These are phyloP conservation scores for Lichtheimia hyalospora DNA, from an alignment of 371 early-diverging fungal species.

Conservation along the genomic window DNA sequence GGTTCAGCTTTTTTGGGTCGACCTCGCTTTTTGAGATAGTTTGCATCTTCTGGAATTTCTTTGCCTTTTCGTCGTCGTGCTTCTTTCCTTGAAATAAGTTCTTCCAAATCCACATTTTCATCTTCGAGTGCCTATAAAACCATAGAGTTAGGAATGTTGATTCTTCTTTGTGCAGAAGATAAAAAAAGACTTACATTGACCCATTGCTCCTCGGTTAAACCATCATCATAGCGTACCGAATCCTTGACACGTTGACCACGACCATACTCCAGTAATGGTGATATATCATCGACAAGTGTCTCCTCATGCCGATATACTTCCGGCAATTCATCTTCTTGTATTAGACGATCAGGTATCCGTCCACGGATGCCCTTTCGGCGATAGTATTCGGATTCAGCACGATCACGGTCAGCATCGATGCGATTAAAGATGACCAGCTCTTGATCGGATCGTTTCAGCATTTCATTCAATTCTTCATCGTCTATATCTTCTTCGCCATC, in stretches of 20 bases:
- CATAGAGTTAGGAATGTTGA: constrained; percentile 6
- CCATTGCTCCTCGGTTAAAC: constrained; percentile 94
- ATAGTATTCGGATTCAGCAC: constrained; percentile 33
- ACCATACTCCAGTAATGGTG: constrained; percentile 51
- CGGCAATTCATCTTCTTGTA: constrained; percentile 82
- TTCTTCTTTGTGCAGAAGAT: constrained; percentile 7
- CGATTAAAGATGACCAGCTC: constrained; percentile 70
- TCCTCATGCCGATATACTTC: constrained; percentile 67
- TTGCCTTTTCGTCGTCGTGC: constrained; percentile 11
- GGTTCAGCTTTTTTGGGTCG: constrained; percentile 15
- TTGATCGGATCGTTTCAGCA: constrained; percentile 74
- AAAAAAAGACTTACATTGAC: constrained; percentile 56
- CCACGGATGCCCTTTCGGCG: constrained; percentile 25
- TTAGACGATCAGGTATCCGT: constrained; percentile 63
- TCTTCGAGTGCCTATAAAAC: constrained; percentile 15
- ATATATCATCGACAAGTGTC: constrained; percentile 5
- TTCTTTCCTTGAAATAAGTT: constrained; percentile 18
- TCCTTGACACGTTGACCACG: constrained; percentile 73
- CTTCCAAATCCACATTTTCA: constrained; percentile 22
- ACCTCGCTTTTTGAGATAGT: constrained; percentile 11
- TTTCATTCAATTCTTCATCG: constrained; percentile 87
- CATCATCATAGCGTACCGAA: constrained; percentile 86
- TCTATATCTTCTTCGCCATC: constrained; percentile 67
- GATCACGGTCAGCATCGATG: constrained; percentile 71
- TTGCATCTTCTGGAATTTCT: constrained; percentile 5